These are phyloP conservation scores for Zizania latifolia DNA, from an alignment of 176 grass and related monocot species.

Conservation along the genomic window DNA sequence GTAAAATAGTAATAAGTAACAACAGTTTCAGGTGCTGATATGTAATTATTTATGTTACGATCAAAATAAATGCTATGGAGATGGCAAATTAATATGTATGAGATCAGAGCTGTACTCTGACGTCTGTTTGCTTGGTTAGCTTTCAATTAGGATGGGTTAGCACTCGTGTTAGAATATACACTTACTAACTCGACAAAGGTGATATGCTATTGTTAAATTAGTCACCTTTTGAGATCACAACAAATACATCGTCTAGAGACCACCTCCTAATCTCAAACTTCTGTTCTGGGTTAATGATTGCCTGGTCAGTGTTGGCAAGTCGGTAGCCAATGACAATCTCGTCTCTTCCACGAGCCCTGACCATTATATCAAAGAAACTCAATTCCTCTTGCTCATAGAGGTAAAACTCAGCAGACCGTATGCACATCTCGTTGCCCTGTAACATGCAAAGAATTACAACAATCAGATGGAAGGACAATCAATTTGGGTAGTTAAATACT, in stretches of 20 bases:
- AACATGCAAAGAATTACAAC: slow-evolving; percentile 6
- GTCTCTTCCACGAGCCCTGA: slow-evolving; percentile 65
- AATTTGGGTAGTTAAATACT: not conserved
- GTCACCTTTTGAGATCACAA: slow-evolving; percentile 83
- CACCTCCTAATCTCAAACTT: slow-evolving; percentile 75
- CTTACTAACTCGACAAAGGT: slow-evolving; percentile 26
- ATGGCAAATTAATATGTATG: slow-evolving; percentile 16
- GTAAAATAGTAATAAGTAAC: too few species aligned
- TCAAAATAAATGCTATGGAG: not conserved
- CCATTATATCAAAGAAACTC: slow-evolving; percentile 96
- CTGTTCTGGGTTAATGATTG: slow-evolving; percentile 74
- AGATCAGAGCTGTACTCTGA: slow-evolving; percentile 24
- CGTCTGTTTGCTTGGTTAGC: slow-evolving; percentile 14
- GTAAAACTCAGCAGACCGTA: slow-evolving; percentile 82
- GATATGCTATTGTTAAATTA: slow-evolving; percentile 31
- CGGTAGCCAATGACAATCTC: slow-evolving; percentile 96
- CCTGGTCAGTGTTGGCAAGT: slow-evolving; percentile 61
- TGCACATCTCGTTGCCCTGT: slow-evolving; percentile 96
- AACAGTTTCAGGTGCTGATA: not conserved
- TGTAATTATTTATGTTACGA: not conserved
- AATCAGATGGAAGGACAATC: not conserved
- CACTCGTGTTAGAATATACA: slow-evolving; percentile 44
- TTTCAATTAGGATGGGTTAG: slow-evolving; percentile 46
- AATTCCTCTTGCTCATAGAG: slow-evolving; percentile 92
- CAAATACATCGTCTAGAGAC: slow-evolving; percentile 95